A percentile compares a stretch with the other conserved stretches of the same genome.
Evolutionary conservation across 768 basidiomycete species (phyloP).

Genomic region (Leccinum pellstonianum): DNA sequence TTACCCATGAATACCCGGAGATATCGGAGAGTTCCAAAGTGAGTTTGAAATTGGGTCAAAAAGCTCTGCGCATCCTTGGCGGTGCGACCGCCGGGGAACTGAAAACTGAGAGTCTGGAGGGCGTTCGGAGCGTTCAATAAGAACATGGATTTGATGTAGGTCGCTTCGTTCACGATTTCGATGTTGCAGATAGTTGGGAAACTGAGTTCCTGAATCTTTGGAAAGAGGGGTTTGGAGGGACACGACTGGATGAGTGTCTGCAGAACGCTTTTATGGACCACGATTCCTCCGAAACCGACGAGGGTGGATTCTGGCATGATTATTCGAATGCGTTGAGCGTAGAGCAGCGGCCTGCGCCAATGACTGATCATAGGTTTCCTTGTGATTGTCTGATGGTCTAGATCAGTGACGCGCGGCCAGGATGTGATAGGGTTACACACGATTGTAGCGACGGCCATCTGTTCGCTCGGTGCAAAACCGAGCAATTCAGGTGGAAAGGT

Average conservation of each 20-base stretch:
- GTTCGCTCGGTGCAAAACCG: conserved; percentile 13
- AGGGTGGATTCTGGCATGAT: conserved; percentile 10
- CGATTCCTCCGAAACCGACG: conserved; percentile 12
- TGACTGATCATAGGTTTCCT: conserved; percentile 14
- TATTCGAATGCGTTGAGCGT: conserved; percentile 18
- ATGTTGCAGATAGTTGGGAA: conserved; percentile 20
- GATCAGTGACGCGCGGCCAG: not conserved
- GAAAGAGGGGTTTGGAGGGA: conserved; percentile 20
- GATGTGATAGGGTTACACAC: conserved; percentile 6
- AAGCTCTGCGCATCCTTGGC: conserved; percentile 16
- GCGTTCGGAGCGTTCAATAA: conserved; percentile 5
- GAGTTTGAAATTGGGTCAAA: conserved; percentile 7
- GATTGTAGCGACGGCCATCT: conserved; percentile 17
- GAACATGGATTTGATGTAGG: conserved; percentile 15
- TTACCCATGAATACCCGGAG: conserved; percentile 21
- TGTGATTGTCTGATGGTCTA: conserved; percentile 9
- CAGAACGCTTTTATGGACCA: conserved; percentile 17
- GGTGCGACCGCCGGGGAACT: conserved; percentile 16
- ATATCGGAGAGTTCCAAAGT: conserved; percentile 14
- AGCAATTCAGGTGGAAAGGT: conserved; percentile 20
- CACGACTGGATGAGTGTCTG: conserved; percentile 22
- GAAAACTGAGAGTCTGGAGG: conserved; percentile 14
- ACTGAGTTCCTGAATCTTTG: conserved; percentile 24
- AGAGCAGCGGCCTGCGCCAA: conserved; percentile 21
- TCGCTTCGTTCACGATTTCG: conserved; percentile 10